Evolutionary conservation across 495 filamentous ascomycete species (phyloP).

Genomic region (Wilcoxina mikolae): DNA sequence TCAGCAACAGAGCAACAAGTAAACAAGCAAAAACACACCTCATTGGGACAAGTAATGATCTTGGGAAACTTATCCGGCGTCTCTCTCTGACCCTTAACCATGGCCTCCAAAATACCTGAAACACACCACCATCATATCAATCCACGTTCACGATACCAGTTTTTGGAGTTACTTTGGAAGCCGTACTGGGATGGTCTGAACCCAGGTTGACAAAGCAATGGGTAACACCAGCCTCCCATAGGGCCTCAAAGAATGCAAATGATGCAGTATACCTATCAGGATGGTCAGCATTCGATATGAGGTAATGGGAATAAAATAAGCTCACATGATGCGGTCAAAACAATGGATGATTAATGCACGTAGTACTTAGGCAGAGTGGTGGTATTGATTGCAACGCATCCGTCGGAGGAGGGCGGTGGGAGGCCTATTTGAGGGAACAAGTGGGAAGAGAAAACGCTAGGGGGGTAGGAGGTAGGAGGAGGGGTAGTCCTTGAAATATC

Average conservation of each 20-base stretch:
- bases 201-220: constrained; percentile 92
- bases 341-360: no score
- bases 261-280: constrained; percentile 53
- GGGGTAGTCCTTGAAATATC: no score
- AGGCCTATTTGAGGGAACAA: no score
- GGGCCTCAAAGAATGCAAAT: constrained; percentile 85
- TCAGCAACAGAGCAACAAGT: neutral
- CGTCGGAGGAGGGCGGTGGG: no score
- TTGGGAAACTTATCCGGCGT: constrained; percentile 53
- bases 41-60: constrained; percentile 88
- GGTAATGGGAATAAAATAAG: no score
- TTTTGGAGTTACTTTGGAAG: neutral
- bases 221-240: constrained; percentile 84
- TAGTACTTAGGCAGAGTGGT: no score
- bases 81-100: constrained; percentile 67
- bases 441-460: no score
- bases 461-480: no score
- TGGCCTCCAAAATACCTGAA: constrained; percentile 71
- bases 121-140: neutral
- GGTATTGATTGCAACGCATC: no score
- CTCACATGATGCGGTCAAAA: no score
- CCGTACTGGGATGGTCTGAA: constrained; percentile 63
- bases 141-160: neutral
- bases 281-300: no score
- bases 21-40: constrained; percentile 46